Evolutionary conservation across 768 basidiomycete species (phyloP).

Genomic region (Astraeus odoratus): DNA sequence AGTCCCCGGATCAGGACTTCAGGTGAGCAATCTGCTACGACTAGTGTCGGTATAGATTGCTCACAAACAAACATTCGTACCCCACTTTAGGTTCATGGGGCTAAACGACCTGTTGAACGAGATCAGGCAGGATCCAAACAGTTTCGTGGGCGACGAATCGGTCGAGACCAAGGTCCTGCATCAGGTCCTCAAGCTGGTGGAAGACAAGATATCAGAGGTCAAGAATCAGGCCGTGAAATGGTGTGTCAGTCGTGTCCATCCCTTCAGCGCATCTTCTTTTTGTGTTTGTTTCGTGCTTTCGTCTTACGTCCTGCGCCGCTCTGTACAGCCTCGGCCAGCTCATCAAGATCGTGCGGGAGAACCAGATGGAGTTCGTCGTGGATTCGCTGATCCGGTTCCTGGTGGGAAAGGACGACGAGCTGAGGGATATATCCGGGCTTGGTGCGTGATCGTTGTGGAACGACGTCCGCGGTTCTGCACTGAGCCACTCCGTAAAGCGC

Average conservation of each 20-base stretch:
- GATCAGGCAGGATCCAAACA: constrained; percentile 68
- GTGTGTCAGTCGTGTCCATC: constrained; percentile 35
- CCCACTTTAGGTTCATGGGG: constrained; percentile 77
- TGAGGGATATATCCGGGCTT: constrained; percentile 89
- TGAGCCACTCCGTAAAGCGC: constrained; percentile 41
- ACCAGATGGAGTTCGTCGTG: constrained; percentile 78
- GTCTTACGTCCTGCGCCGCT: no score
- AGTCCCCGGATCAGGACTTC: constrained; percentile 87
- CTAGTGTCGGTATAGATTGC: constrained; percentile 9
- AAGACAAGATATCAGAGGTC: constrained; percentile 96
- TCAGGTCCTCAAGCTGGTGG: constrained; percentile 79
- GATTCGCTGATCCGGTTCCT: constrained; percentile 87
- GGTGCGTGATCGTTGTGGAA: constrained; percentile 39
- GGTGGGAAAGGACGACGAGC: constrained; percentile 81
- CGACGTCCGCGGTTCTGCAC: not conserved
- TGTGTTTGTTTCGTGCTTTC: not conserved
- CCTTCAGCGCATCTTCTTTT: not conserved
- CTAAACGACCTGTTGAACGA: constrained; percentile 90
- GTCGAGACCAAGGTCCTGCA: constrained; percentile 81
- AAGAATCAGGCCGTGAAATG: constrained; percentile 97
- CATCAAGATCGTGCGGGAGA: constrained; percentile 81
- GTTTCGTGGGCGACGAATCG: constrained; percentile 77
- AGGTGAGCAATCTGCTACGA: constrained; percentile 41
- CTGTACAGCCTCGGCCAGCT: constrained; percentile 71
- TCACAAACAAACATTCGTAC: no score